phyloP scores from a whole-genome alignment of 2,329 filamentous ascomycete species.

The Aspergillus intermedius region DNA sequence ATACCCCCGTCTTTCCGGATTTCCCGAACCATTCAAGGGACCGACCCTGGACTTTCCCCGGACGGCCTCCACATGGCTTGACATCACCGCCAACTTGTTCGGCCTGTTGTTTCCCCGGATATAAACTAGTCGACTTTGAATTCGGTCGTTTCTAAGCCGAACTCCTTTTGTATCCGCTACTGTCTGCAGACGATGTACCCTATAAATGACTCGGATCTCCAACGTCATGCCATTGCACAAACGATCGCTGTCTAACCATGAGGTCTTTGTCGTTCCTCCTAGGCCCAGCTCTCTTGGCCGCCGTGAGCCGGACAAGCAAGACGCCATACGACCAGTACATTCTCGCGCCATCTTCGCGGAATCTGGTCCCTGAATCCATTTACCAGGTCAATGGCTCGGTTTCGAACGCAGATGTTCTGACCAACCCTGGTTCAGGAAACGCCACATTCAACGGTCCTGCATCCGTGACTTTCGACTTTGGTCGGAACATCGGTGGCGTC shows the following conservation, averaged over 20 bases:
- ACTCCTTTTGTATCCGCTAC: too few relatives aligned
- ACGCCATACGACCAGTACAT: slow-evolving; percentile 30
- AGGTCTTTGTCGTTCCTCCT: slow-evolving; percentile 6
- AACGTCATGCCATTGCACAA: too few relatives aligned
- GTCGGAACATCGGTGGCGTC: slow-evolving; percentile 34
- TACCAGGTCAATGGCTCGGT: slow-evolving; percentile 26
- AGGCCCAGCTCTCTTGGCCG: slow-evolving; percentile 5
- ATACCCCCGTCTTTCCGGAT: too few relatives aligned
- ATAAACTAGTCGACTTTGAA: too few relatives aligned
- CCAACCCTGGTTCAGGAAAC: neutral
- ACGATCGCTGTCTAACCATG: neutral
- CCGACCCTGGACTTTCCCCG: too few relatives aligned
- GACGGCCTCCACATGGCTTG: too few relatives aligned
- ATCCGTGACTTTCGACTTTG: slow-evolving; percentile 35
- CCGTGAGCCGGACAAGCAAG: neutral
- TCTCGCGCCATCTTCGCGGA: slow-evolving; percentile 24
- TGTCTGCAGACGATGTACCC: too few relatives aligned
- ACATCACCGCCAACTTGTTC: too few relatives aligned
- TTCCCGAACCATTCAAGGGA: too few relatives aligned
- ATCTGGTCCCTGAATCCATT: slow-evolving; percentile 18
- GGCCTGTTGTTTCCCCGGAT: too few relatives aligned
- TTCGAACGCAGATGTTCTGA: slow-evolving; percentile 14
- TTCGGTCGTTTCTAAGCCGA: too few relatives aligned
- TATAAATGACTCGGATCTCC: too few relatives aligned
- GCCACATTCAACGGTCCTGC: slow-evolving; percentile 18